Percentiles rank a stretch among this genome's conserved stretches.
phyloP scores from a whole-genome alignment of 495 filamentous ascomycete genomes.

The Neurospora terricola region DNA sequence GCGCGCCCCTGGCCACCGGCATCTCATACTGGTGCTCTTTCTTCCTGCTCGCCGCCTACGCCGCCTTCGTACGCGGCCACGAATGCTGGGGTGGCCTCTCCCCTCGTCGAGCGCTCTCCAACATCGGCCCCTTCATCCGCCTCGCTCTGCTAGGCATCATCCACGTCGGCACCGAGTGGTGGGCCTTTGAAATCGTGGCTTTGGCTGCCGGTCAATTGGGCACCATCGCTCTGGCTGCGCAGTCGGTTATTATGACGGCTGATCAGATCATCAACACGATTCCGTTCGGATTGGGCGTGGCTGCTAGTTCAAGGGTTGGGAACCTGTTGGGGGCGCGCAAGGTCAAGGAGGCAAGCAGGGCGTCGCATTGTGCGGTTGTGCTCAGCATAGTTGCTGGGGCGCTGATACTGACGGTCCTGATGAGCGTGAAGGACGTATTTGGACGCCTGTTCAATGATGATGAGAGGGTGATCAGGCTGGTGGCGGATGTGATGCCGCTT shows the following conservation, averaged over 20 bases:
- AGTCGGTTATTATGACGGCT: conserved; percentile 90
- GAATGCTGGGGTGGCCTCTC: conserved; percentile 82
- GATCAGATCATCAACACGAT: conserved; percentile 91
- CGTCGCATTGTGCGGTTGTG: conserved; percentile 69
- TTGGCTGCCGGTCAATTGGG: conserved; percentile 77
- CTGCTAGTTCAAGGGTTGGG: conserved; percentile 68
- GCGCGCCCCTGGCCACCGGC: conserved; percentile 74
- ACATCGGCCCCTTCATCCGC: conserved; percentile 62
- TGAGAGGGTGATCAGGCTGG: conserved; percentile 59
- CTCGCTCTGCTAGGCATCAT: conserved; percentile 70
- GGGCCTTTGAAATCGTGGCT: conserved; percentile 95
- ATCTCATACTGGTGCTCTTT: conserved; percentile 87
- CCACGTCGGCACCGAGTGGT: conserved; percentile 94
- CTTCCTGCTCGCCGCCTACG: conserved; percentile 63
- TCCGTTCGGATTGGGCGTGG: conserved; percentile 83
- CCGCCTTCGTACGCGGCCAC: conserved; percentile 60
- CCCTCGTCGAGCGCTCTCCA: conserved; percentile 45
- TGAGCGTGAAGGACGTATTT: conserved; percentile 66
- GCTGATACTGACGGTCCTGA: conserved; percentile 59
- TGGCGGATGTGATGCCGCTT: conserved; percentile 69
- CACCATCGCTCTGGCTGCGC: conserved; percentile 73
- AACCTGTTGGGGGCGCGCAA: conserved; percentile 70
- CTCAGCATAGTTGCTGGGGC: conserved; percentile 61
- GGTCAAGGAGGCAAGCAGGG: conserved; percentile 55
- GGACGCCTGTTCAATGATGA: conserved; percentile 82